Evolutionary conservation across 2,329 filamentous ascomycete species (phyloP), one percentile per base, ranked within the genome.

Genomic region (Alternaria angustiovoidea): DNA sequence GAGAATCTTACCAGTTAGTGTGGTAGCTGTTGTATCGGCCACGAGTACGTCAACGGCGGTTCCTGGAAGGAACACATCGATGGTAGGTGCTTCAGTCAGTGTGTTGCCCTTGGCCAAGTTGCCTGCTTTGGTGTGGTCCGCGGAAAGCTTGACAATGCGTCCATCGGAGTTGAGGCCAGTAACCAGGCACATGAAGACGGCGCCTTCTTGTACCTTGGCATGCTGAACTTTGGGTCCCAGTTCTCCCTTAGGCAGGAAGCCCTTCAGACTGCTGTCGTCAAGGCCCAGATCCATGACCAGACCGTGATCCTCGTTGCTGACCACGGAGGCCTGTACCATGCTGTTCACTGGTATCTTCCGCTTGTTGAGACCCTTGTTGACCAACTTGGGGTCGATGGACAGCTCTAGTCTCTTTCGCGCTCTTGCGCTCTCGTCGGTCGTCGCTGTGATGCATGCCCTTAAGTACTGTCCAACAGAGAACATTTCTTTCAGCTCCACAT

Each of bases 301-400:
- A 63, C 95, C 95, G 73, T 97, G 94, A 71, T 99, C 96, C 79
- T 99, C 94, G n/a, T 96, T 90, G 78, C 94, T 99, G 51, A 86
- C 81, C 26, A 99, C 89, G 0, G 93, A 90, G 2, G 93, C 94
- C 85, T 98, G 96, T 20, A 98, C 82, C 46, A 91, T 93, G 65
- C 84, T 85, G 72, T 96, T 90, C 41, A 86, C 80, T 9, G 95
- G 88, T 9, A 97, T 79, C 70, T 93, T 92, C 41, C 90, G 87
- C 66, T 87, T 86, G 4, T 86, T 83, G 22, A 99, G 82, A 1
- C 91, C 90, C 2, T 86, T 85, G 76, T 99, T 99, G 55, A 92
- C 85, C 63, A 92, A 86, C 60, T 86, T 85, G 2, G 95, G 95
- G 51, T 92, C 88, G 32, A 98, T 82, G 0, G 94, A 94, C 18